Conservation (phyloP, 2,329 filamentous ascomycete genomes). For the Albophoma yamanashiensis region DNA sequence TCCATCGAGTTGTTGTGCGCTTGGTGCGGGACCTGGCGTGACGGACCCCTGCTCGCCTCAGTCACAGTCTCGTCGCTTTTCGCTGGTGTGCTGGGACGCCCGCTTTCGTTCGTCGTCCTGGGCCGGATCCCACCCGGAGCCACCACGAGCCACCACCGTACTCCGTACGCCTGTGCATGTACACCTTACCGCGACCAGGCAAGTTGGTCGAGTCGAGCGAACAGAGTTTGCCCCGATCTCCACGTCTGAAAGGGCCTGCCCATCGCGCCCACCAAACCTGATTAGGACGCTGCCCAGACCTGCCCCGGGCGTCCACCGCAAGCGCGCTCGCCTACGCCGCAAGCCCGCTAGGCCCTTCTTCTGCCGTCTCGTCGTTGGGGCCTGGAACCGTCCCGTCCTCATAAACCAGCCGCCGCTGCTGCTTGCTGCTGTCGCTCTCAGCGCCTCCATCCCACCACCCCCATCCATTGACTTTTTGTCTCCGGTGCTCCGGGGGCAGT, state of each 20-base stretch:
- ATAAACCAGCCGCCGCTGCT: not conserved
- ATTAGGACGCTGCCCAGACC: not conserved
- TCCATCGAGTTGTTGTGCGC: not conserved
- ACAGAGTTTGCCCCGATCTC: slow-evolving; percentile 8
- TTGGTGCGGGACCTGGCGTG: not conserved
- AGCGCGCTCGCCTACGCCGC: not conserved
- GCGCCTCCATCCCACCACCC: not conserved
- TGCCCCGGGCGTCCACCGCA: not conserved
- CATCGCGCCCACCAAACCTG: not conserved
- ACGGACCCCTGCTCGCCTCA: not conserved
- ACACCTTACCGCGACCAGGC: not conserved
- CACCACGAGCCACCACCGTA: not conserved
- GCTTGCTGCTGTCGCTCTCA: not conserved
- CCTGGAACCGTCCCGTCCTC: not conserved
- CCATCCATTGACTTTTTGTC: slow-evolving; percentile 1
- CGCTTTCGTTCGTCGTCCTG: not conserved
- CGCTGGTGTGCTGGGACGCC: not conserved
- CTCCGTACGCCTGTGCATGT: not conserved
- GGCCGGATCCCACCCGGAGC: not conserved
- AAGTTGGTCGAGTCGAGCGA: slow-evolving; percentile 2
- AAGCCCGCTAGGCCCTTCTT: not conserved
- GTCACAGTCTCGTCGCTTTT: not conserved
- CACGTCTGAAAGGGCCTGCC: slow-evolving; percentile 5
- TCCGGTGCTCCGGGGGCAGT: slow-evolving; percentile 6
- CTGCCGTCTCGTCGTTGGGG: not conserved